These are phyloP conservation scores for Phytophthora capsici DNA, from an alignment of 352 stramenopile genomes.

Conservation along the genomic window DNA sequence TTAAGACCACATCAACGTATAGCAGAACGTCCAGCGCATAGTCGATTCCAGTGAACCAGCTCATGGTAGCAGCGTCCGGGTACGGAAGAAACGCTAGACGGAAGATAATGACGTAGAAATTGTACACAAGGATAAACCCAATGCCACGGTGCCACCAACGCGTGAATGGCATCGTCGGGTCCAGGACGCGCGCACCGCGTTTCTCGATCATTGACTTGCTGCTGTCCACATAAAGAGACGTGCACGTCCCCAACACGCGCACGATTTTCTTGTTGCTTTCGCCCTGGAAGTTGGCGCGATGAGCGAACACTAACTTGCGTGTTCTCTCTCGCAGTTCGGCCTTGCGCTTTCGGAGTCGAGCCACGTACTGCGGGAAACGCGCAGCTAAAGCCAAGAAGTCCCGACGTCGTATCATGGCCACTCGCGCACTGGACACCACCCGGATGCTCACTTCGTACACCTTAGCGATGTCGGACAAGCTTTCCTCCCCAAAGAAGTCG, in stretches of 20 bases:
- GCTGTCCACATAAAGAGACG: constrained; percentile 54
- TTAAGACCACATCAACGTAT: constrained; percentile 46
- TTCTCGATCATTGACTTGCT: constrained; percentile 42
- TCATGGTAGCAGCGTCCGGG: constrained; percentile 33
- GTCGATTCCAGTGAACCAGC: constrained; percentile 44
- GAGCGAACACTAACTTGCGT: constrained; percentile 21
- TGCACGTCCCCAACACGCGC: constrained; percentile 44
- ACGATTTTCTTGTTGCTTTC: constrained; percentile 53
- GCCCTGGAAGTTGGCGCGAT: constrained; percentile 52
- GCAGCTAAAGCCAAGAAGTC: constrained; percentile 46
- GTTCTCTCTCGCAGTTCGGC: constrained; percentile 23
- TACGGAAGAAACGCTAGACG: constrained; percentile 51
- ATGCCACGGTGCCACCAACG: constrained; percentile 68
- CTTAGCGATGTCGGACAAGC: constrained; percentile 38
- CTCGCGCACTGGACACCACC: constrained; percentile 56
- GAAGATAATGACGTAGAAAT: constrained; percentile 60
- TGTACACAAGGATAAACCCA: constrained; percentile 56
- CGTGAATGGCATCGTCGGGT: constrained; percentile 52
- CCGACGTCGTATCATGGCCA: constrained; percentile 49
- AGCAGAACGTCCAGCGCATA: constrained; percentile 47
- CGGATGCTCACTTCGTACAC: constrained; percentile 62
- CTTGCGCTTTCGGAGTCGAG: constrained; percentile 28
- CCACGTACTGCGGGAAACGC: constrained; percentile 50
- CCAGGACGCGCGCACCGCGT: constrained; percentile 36
- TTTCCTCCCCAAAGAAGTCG: constrained; percentile 72